phyloP scores from a whole-genome alignment of 2,329 filamentous ascomycete genomes.

The Botryosphaeria agaves region DNA sequence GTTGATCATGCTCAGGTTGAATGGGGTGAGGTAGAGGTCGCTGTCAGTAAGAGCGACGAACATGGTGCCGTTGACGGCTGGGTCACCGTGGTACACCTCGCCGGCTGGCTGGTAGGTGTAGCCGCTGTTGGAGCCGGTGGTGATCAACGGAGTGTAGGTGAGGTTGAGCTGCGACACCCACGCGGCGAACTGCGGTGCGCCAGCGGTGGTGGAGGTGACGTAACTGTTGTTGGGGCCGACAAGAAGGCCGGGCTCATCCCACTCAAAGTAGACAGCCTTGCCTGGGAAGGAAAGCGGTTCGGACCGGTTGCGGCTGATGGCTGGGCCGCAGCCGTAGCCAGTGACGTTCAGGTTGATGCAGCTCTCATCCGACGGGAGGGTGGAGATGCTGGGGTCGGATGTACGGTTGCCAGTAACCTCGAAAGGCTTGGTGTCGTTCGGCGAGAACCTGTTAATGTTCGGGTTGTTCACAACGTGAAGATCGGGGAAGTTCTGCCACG shows the following conservation, averaged over 20 bases:
- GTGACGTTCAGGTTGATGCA: constrained; percentile 40
- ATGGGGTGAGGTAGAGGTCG: constrained; percentile 53
- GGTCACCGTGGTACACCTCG: constrained; percentile 49
- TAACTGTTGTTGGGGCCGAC: constrained; percentile 76
- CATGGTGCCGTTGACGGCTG: constrained; percentile 59
- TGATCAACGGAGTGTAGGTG: constrained; percentile 38
- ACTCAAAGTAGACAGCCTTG: constrained; percentile 50
- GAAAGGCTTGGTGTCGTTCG: constrained; percentile 40
- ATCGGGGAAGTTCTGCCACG: constrained; percentile 73
- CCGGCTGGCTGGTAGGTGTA: constrained; percentile 58
- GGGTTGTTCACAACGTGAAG: constrained; percentile 59
- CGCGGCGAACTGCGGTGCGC: constrained; percentile 45
- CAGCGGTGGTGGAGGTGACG: constrained; percentile 42
- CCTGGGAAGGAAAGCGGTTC: constrained; percentile 59
- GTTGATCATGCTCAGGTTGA: constrained; percentile 58
- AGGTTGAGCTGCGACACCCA: constrained; percentile 58
- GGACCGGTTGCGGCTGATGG: constrained; percentile 50
- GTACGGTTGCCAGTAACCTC: constrained; percentile 46
- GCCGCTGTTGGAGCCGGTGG: constrained; percentile 44
- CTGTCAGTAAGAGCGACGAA: constrained; percentile 61
- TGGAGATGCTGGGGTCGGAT: constrained; percentile 35
- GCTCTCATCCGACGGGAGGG: constrained; percentile 25
- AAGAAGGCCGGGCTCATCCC: constrained; percentile 50
- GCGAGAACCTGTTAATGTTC: constrained; percentile 51
- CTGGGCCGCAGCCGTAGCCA: constrained; percentile 41